Evolutionary conservation across 2,329 filamentous ascomycete species (phyloP), one percentile per base, ranked within the genome.

Genomic region (Emmonsiellopsis sp.): DNA sequence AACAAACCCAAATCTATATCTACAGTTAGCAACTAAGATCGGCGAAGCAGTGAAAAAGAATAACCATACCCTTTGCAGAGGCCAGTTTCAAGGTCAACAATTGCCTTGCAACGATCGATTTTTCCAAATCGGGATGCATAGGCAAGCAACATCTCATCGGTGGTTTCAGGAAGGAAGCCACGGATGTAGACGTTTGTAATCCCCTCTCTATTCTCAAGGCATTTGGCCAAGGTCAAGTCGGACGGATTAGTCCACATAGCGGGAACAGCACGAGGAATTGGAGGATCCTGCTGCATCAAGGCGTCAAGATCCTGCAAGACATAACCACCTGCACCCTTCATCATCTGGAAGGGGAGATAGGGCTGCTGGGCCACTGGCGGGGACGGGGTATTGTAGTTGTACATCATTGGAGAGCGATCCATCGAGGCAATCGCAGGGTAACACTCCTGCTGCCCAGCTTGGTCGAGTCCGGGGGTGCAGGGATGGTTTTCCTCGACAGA

Each of bases 171-270:
- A 58, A 95, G 87, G 57, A 98, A 85, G 14, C 94, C 94, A 56
- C 93, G 88, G 59, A 98, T 96, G 76, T 98, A 98, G 59, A 98
- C 92, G 65, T 98, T 98, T 58, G 90, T 93, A 66, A 97, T 95
- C 44, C 91, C 91, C 47, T 87, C 93, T 55, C 90, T 87, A 65
- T 97, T 97, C 72, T 95, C 88, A 48, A 98, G 78, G 65, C 91
- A 95, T 70, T 95, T 91, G 58, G 95, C 92, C 32, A 97, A 81
- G 42, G 87, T 91, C 78, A 95, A 88, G 54, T 92, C 91, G 27
- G 85, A 85, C 32, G 89, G 88, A 54, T 87, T 90, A 65, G 88
- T 76, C 72, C 73, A 91, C 59, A 90, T 85, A 6, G 93, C 92
- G 13, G 92, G 92, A 45, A 98, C 91, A 49, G 93, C 92, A 58